A percentile compares a stretch with the other conserved stretches of the same genome.
Evolutionary conservation across 2,329 filamentous ascomycete species (phyloP).

Genomic region (Monilinia fructicola): DNA sequence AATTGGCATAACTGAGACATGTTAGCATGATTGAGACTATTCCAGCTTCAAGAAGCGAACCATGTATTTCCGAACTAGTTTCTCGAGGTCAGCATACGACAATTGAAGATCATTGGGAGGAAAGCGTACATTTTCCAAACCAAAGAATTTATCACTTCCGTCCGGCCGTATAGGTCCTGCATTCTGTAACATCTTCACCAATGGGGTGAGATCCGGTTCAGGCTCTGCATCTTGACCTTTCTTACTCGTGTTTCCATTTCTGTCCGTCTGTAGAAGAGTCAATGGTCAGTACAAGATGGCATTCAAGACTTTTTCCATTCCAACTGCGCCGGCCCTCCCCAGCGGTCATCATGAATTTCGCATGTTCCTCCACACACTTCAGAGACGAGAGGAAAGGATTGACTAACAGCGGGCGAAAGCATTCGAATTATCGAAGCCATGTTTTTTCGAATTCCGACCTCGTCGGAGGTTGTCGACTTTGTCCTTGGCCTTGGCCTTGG

Average conservation of each 20-base stretch:
- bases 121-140: slow-evolving; percentile 86
- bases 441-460: slow-evolving; percentile 6
- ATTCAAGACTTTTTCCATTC: not conserved
- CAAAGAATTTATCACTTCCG: slow-evolving; percentile 97
- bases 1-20: slow-evolving; percentile 84
- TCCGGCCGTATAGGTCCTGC: slow-evolving; percentile 79
- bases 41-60: slow-evolving; percentile 50
- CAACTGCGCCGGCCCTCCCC: slow-evolving; percentile 4
- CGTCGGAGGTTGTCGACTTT: slow-evolving; percentile 5
- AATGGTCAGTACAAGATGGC: slow-evolving; percentile 28
- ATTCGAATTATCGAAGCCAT: slow-evolving; percentile 23
- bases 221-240: slow-evolving; percentile 41
- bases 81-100: slow-evolving; percentile 33
- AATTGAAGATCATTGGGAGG: not conserved
- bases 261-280: slow-evolving; percentile 27
- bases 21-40: slow-evolving; percentile 34
- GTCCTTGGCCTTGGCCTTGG: slow-evolving; percentile 2
- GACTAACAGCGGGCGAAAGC: slow-evolving; percentile 22
- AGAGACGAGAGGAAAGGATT: not conserved
- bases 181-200: slow-evolving; percentile 76
- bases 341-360: not conserved
- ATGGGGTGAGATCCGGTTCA: slow-evolving; percentile 56
- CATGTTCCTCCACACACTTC: not conserved
- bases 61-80: slow-evolving; percentile 93
- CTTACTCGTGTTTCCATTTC: slow-evolving; percentile 30